Evolutionary conservation across 805 yeast species (phyloP).

Genomic region (Citeromyces matritensis): DNA sequence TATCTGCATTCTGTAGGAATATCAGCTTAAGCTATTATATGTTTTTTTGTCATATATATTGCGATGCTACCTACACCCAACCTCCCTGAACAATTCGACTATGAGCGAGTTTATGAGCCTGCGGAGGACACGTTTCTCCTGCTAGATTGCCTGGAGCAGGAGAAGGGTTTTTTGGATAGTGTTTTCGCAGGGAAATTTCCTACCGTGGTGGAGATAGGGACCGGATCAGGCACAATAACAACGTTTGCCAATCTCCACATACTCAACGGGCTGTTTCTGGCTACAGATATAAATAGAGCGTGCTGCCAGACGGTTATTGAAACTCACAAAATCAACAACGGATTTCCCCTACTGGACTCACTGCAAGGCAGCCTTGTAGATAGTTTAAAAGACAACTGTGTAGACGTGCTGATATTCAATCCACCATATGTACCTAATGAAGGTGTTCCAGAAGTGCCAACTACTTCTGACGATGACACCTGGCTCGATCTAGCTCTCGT

Average conservation of each 20-base stretch:
- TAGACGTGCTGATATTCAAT: slow-evolving; percentile 75
- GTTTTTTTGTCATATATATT: background rate
- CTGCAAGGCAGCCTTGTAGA: slow-evolving; percentile 45
- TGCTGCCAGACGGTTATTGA: slow-evolving; percentile 42
- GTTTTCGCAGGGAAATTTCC: slow-evolving; percentile 21
- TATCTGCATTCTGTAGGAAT: slow-evolving; percentile 32
- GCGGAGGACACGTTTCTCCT: slow-evolving; percentile 84
- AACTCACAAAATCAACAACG: slow-evolving; percentile 18
- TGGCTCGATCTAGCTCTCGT: slow-evolving; percentile 87
- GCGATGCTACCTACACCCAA: slow-evolving; percentile 73
- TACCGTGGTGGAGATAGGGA: slow-evolving; percentile 69
- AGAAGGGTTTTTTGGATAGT: slow-evolving; percentile 18
- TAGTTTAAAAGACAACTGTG: slow-evolving; percentile 23
- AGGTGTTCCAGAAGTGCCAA: slow-evolving; percentile 47
- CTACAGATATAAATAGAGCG: slow-evolving; percentile 72
- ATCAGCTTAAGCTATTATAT: background rate
- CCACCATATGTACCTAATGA: slow-evolving; percentile 97
- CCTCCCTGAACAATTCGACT: slow-evolving; percentile 31
- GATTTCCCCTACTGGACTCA: slow-evolving; percentile 19
- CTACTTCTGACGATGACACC: slow-evolving; percentile 23
- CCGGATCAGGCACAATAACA: slow-evolving; percentile 84
- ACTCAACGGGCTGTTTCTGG: slow-evolving; percentile 33
- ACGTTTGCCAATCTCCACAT: slow-evolving; percentile 56
- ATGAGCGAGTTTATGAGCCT: slow-evolving; percentile 81
- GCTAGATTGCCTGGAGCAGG: slow-evolving; percentile 65